These are phyloP conservation scores for Neonectria hederae DNA, from an alignment of 2,329 filamentous ascomycete species.

Conservation along the genomic window DNA sequence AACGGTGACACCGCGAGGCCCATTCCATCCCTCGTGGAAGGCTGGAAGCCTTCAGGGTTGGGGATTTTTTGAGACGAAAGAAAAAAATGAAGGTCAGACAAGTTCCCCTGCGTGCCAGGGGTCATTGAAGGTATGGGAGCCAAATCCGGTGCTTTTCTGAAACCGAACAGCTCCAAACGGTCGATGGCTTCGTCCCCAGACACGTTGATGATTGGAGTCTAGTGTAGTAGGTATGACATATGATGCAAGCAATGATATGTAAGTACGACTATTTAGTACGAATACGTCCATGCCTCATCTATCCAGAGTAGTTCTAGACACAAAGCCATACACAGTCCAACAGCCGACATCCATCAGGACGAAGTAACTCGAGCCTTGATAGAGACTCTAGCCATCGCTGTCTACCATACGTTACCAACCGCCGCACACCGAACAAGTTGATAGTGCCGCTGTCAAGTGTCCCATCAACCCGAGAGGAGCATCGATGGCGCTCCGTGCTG, in stretches of 20 bases:
- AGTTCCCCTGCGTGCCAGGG: constrained; percentile 21
- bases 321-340: not conserved
- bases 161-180: constrained; percentile 35
- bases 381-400: not conserved
- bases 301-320: not conserved
- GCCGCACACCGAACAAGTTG: not conserved
- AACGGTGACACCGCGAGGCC: constrained; percentile 12
- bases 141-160: constrained; percentile 36
- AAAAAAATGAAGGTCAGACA: constrained; percentile 25
- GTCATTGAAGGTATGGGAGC: constrained; percentile 24
- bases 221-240: not conserved
- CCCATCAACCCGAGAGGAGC: constrained; percentile 19
- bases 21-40: constrained; percentile 17
- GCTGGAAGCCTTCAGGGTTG: not conserved
- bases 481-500: constrained; percentile 24
- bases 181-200: constrained; percentile 1
- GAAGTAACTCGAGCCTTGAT: not conserved
- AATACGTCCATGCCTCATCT: not conserved
- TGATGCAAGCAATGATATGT: not conserved
- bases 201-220: constrained; percentile 7
- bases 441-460: constrained; percentile 20
- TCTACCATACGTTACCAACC: too few relatives aligned
- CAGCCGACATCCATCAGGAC: not conserved
- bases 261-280: not conserved
- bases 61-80: constrained; percentile 11